phyloP scores from a whole-genome alignment of 345 rosid genomes.

The Populus pruinosa region DNA sequence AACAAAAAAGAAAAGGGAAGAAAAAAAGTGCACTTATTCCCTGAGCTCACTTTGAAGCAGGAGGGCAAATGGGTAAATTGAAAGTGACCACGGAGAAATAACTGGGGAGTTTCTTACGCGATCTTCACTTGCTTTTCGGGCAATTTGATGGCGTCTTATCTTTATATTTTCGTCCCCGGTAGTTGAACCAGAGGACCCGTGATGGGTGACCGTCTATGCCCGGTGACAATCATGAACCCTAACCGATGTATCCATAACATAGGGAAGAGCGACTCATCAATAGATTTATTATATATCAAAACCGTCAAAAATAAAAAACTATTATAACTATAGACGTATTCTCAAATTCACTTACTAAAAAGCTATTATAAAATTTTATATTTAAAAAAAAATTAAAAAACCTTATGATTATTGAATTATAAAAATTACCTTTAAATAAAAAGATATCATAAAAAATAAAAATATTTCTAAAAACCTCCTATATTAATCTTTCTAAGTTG shows the following conservation, averaged over 20 bases:
- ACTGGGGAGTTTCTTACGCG: constrained; percentile 4
- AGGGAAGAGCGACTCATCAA: no score
- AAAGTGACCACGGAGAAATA: constrained; percentile 14
- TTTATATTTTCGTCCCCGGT: constrained; percentile 24
- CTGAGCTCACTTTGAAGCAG: background rate
- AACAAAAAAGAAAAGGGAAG: background rate
- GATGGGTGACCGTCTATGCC: constrained; percentile 37
- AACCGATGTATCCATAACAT: constrained; percentile 27
- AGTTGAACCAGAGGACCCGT: constrained; percentile 48
- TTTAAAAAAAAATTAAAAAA: no score
- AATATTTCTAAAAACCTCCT: no score
- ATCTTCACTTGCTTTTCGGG: constrained; percentile 28
- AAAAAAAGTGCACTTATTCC: background rate
- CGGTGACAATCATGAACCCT: constrained; percentile 22
- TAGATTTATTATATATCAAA: no score
- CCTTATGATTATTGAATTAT: no score
- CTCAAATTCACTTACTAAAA: no score
- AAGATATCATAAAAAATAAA: no score
- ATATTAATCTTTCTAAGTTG: no score
- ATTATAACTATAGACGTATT: no score
- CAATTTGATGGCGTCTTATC: constrained; percentile 36
- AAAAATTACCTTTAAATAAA: no score
- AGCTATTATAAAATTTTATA: no score
- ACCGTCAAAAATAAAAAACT: no score
- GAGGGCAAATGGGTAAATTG: constrained; percentile 25